Evolutionary conservation across 2,329 filamentous ascomycete genomes (phyloP).

Genomic region (Didymella glomerata): DNA sequence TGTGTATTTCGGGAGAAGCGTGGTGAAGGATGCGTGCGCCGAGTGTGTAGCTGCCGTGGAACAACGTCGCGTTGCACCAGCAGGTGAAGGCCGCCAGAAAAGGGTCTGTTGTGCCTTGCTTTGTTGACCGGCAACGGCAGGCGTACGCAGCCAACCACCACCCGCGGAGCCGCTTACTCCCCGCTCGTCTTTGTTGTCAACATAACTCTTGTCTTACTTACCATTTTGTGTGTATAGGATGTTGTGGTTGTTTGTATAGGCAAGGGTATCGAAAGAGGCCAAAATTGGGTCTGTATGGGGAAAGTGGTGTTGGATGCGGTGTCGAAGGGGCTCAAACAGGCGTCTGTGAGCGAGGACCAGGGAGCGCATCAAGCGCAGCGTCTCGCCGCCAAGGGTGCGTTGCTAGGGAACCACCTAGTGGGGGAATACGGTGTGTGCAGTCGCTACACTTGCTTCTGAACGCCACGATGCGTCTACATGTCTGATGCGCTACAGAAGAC

Average conservation of each 20-base stretch:
- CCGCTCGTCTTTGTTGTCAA: conserved; percentile 5
- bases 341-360: conserved; percentile 26
- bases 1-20: conserved; percentile 14
- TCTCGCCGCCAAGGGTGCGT: conserved; percentile 30
- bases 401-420: conserved; percentile 21
- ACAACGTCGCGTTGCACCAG: conserved; percentile 12
- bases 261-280: conserved; percentile 16
- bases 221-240: conserved; percentile 28
- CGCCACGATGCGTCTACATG: background rate
- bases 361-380: conserved; percentile 38
- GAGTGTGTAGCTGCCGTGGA: conserved; percentile 13
- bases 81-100: conserved; percentile 12
- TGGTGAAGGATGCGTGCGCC: conserved; percentile 16
- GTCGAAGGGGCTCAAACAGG: conserved; percentile 27
- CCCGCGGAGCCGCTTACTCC: conserved; percentile 14
- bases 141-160: conserved; percentile 28
- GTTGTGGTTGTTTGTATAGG: conserved; percentile 10
- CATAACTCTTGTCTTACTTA: conserved; percentile 21
- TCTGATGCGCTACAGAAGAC: too few species aligned
- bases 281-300: conserved; percentile 23
- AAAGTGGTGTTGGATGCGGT: conserved; percentile 23
- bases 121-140: conserved; percentile 26
- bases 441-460: conserved; percentile 15
- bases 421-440: conserved; percentile 10
- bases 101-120: conserved; percentile 29